Percentiles rank a stretch among this genome's conserved stretches.
phyloP scores from a whole-genome alignment of 169 alveolate species.

The Cryptosporidium tyzzeri region DNA sequence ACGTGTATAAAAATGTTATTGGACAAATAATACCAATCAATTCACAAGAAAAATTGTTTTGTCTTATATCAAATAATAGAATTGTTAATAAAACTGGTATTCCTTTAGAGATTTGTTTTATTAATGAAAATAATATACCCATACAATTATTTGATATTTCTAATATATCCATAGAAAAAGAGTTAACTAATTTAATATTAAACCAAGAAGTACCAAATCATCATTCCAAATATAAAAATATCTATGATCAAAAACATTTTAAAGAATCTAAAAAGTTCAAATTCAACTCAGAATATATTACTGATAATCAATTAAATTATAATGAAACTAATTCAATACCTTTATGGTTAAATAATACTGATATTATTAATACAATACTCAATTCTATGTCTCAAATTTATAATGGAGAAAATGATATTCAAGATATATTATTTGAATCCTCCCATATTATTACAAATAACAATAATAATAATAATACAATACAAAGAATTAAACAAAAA shows the following conservation, averaged over 20 bases:
- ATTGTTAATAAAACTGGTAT: constrained; percentile 52
- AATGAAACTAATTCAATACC: constrained; percentile 60
- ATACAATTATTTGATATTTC: constrained; percentile 62
- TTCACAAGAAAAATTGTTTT: constrained; percentile 24
- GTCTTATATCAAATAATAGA: constrained; percentile 47
- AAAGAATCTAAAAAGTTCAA: not conserved
- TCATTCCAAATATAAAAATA: constrained; percentile 25
- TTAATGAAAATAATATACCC: constrained; percentile 49
- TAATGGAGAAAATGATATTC: constrained; percentile 19
- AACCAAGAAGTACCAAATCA: constrained; percentile 52
- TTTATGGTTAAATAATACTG: constrained; percentile 57
- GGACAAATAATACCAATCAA: constrained; percentile 38
- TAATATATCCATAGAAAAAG: constrained; percentile 18
- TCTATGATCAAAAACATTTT: not conserved
- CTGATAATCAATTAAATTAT: constrained; percentile 4
- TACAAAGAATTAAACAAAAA: not conserved
- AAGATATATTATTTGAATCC: not conserved
- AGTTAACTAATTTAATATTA: constrained; percentile 4
- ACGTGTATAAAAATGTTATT: constrained; percentile 13
- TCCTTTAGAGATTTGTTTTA: constrained; percentile 62
- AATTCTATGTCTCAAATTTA: constrained; percentile 1
- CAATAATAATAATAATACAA: not conserved
- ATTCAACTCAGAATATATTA: constrained; percentile 2
- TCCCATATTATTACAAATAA: too few relatives aligned
- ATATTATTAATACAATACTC: constrained; percentile 39